phyloP scores from a whole-genome alignment of 345 rosid species.

The Gynandropsis gynandra region DNA sequence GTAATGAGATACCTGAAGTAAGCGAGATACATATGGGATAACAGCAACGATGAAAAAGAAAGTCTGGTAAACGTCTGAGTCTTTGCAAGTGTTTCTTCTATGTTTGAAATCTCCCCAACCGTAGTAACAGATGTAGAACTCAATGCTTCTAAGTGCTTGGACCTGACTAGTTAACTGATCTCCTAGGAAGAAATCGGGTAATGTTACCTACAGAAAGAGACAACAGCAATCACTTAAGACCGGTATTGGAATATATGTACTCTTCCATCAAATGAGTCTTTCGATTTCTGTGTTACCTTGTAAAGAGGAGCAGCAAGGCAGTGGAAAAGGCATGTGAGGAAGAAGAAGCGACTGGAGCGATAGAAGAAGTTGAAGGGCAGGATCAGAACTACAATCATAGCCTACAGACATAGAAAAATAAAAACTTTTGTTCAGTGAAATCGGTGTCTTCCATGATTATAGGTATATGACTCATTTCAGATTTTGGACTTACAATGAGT shows the following conservation, averaged over 20 bases:
- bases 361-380: slow-evolving; percentile 29
- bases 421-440: not conserved
- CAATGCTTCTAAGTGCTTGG: slow-evolving; percentile 62
- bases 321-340: slow-evolving; percentile 30
- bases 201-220: slow-evolving; percentile 42
- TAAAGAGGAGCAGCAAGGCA: slow-evolving; percentile 29
- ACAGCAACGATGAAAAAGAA: slow-evolving; percentile 51
- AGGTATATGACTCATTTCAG: not conserved
- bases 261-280: not conserved
- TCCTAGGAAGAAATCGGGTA: slow-evolving; percentile 61
- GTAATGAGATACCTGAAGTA: slow-evolving; percentile 47
- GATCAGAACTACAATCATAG: slow-evolving; percentile 18
- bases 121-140: slow-evolving; percentile 65
- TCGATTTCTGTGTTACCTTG: slow-evolving; percentile 22
- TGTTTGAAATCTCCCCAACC: slow-evolving; percentile 53
- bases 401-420: slow-evolving; percentile 15
- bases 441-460: not conserved
- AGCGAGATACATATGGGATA: slow-evolving; percentile 46
- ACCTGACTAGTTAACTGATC: slow-evolving; percentile 72
- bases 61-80: slow-evolving; percentile 24
- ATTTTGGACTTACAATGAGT: slow-evolving; percentile 27
- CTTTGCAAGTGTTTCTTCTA: slow-evolving; percentile 35
- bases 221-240: not conserved
- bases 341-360: slow-evolving; percentile 30
- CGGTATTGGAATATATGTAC: not conserved